Evolutionary conservation across 1,139 yeast species (phyloP).

Genomic region (Taiozyma onychis): DNA sequence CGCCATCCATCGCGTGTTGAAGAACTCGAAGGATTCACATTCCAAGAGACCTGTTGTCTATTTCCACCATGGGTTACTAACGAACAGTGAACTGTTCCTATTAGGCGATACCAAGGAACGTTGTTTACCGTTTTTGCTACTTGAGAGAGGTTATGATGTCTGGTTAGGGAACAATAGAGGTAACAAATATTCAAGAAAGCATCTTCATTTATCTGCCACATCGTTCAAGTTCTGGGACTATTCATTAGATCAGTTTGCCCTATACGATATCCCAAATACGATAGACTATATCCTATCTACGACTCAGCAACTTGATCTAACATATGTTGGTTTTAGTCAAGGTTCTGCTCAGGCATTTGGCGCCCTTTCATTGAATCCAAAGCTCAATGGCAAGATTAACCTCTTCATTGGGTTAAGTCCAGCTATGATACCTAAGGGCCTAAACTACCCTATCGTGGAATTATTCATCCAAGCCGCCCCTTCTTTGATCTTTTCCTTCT

Average conservation of each 20-base stretch:
- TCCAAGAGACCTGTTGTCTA: conserved; percentile 50
- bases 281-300: conserved; percentile 54
- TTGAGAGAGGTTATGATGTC: conserved; percentile 78
- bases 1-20: conserved; percentile 42
- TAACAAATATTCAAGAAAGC: conserved; percentile 69
- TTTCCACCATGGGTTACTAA: conserved; percentile 80
- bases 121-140: conserved; percentile 64
- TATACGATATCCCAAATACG: conserved; percentile 75
- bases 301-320: conserved; percentile 39
- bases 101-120: conserved; percentile 40
- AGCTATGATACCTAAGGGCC: conserved; percentile 82
- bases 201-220: conserved; percentile 33
- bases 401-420: conserved; percentile 76
- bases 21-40: conserved; percentile 23
- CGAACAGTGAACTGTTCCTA: conserved; percentile 82
- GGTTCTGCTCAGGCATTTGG: conserved; percentile 88
- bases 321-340: conserved; percentile 78
- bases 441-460: conserved; percentile 63
- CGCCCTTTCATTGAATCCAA: conserved; percentile 56
- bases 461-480: conserved; percentile 68
- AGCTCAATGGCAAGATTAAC: conserved; percentile 57
- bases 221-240: conserved; percentile 71
- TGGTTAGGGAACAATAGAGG: conserved; percentile 91
- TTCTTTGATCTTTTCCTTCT: conserved; percentile 53
- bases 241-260: conserved; percentile 79